These are phyloP conservation scores for Trametes villosa DNA, from an alignment of 768 basidiomycete species.

Conservation along the genomic window DNA sequence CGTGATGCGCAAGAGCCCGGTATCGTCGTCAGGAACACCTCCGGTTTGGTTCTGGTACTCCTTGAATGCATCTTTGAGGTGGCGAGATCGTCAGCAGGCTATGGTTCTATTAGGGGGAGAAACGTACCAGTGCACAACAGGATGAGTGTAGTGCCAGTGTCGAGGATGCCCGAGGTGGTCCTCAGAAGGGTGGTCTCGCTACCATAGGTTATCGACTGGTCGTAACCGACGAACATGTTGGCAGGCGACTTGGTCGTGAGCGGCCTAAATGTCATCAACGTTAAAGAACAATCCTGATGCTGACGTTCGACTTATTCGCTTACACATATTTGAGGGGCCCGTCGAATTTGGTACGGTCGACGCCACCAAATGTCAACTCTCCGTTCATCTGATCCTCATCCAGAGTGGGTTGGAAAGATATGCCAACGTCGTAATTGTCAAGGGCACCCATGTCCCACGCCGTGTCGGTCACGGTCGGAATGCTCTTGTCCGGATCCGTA, in stretches of 20 bases:
- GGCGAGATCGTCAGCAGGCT: background rate
- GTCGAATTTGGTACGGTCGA: slow-evolving; percentile 26
- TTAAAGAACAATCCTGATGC: slow-evolving; percentile 31
- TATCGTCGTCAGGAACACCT: slow-evolving; percentile 28
- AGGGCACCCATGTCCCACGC: slow-evolving; percentile 49
- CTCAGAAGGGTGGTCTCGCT: slow-evolving; percentile 16
- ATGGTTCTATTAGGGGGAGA: background rate
- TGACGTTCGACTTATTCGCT: slow-evolving; percentile 23
- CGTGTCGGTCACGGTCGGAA: slow-evolving; percentile 59
- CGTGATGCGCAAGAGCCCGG: slow-evolving; percentile 30
- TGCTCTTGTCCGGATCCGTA: slow-evolving; percentile 18
- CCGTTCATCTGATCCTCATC: slow-evolving; percentile 8
- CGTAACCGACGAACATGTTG: slow-evolving; percentile 34
- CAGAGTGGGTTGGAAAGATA: slow-evolving; percentile 53
- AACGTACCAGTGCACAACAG: slow-evolving; percentile 35
- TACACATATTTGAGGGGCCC: slow-evolving; percentile 32
- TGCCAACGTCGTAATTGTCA: slow-evolving; percentile 46
- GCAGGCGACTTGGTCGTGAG: slow-evolving; percentile 32
- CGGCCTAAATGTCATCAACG: slow-evolving; percentile 28
- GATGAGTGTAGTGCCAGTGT: slow-evolving; percentile 44
- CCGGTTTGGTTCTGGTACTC: slow-evolving; percentile 34
- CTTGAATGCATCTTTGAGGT: slow-evolving; percentile 35
- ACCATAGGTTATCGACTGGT: slow-evolving; percentile 35
- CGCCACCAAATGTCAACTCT: slow-evolving; percentile 28
- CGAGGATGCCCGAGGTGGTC: slow-evolving; percentile 38